These are phyloP conservation scores for Lipomyces orientalis DNA, from an alignment of 805 yeast species.

Conservation along the genomic window DNA sequence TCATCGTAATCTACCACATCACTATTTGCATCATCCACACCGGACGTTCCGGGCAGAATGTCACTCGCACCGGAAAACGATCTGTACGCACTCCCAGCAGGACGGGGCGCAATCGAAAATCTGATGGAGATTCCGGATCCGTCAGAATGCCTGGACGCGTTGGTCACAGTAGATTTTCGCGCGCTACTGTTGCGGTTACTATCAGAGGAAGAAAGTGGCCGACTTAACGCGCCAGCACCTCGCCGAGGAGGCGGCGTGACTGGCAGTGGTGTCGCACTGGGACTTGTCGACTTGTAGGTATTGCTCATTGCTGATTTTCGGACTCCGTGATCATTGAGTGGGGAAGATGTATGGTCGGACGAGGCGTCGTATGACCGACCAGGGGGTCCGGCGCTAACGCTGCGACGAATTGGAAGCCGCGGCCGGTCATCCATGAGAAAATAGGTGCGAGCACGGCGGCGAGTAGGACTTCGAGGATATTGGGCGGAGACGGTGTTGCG, in stretches of 20 bases:
- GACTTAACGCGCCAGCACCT: neutral
- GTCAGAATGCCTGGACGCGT: constrained; percentile 30
- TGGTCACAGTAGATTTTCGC: constrained; percentile 10
- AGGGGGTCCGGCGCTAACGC: constrained; percentile 4
- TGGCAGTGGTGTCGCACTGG: neutral
- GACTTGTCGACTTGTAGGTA: constrained; percentile 5
- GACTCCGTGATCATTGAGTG: constrained; percentile 9
- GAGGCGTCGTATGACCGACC: neutral
- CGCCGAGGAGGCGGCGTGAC: constrained; percentile 11
- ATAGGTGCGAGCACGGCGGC: neutral
- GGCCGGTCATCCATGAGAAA: constrained; percentile 17
- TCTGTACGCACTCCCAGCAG: constrained; percentile 19
- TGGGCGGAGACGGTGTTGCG: neutral
- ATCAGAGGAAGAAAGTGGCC: constrained; percentile 22
- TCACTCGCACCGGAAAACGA: constrained; percentile 31
- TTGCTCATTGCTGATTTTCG: constrained; percentile 13
- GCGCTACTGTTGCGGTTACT: constrained; percentile 14
- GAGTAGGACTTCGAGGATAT: constrained; percentile 2
- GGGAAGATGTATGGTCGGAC: constrained; percentile 4
- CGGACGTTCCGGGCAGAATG: constrained; percentile 18
- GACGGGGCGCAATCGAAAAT: constrained; percentile 29
- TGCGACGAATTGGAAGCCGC: constrained; percentile 12
- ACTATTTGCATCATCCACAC: constrained; percentile 13
- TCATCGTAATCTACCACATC: constrained; percentile 21
- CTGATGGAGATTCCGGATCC: constrained; percentile 35